Percentiles rank a stretch among this genome's conserved stretches.
phyloP scores from a whole-genome alignment of 2,329 filamentous ascomycete genomes.

The Claviceps capensis region DNA sequence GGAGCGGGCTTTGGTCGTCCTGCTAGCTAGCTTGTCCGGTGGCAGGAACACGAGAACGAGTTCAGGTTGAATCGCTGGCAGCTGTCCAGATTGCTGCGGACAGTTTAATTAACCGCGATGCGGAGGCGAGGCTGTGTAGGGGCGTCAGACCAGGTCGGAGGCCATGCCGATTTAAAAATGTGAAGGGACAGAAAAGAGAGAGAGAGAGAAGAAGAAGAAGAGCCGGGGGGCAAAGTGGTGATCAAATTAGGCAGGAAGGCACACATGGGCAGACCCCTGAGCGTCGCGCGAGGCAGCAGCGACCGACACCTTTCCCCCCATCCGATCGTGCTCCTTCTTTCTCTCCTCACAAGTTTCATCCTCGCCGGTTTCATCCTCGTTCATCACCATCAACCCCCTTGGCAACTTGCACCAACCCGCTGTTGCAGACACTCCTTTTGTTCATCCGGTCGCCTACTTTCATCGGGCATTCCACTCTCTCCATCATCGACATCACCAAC shows the following conservation, averaged over 20 bases:
- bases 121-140: background rate
- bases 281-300: background rate
- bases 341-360: background rate
- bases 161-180: background rate
- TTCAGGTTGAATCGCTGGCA: no score
- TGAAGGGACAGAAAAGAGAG: background rate
- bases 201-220: background rate
- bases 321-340: background rate
- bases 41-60: no score
- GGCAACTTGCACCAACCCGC: background rate
- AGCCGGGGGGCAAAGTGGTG: background rate
- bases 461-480: background rate
- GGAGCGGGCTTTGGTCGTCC: background rate
- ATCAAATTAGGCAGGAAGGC: background rate
- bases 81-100: no score
- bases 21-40: no score
- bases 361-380: background rate
- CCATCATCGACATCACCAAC: no score
- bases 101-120: background rate
- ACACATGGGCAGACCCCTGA: background rate
- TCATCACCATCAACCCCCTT: background rate
- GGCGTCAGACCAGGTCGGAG: background rate
- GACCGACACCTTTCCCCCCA: background rate
- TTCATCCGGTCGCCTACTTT: background rate
- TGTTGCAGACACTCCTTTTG: conserved; percentile 1